Base-by-base conservation (phyloP, 2,329 filamentous ascomycete species). In the Penicillium olsonii region DNA sequence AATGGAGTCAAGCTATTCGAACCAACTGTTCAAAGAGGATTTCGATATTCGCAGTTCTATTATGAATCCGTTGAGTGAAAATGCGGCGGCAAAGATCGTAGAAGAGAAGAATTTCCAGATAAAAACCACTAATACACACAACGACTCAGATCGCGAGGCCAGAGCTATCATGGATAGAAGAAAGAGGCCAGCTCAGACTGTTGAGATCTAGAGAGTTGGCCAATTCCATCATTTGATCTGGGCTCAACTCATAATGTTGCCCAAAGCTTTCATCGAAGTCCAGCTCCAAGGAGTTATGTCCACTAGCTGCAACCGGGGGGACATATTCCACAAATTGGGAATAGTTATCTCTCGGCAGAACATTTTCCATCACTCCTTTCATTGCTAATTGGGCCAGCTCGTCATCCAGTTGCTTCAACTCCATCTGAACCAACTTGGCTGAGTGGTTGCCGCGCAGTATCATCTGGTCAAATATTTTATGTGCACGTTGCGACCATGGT, bases 391-490 rank as follows among this genome's bases (percentile, higher is more conserved):
- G 37, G 15, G 46, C 42, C 24, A 53, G 47, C n/a, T 53, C 37
- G 11, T 18, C 37, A 17, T 50, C 51, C 20, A 53, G 20, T 34
- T 50, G 47, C 38, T 34, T 50, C 17, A 53, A 22, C 17, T 53
- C 51, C 29, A 19, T 43, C 29, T n/a, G 42, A 20, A 50, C 35
- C n/a, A 72, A 70, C 6, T 66, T 60, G 0, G 76, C 76, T 7
- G 76, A 68, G 1, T 68, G 60, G 42, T 77, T 78, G 0, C 75
- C 75, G 33, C 68, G 67, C 0, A 60, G 56, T 3, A 67, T 57
- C 64, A 78, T 76, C 8, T 74, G 73, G 15, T 75, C 69, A 1
- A 78, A 64, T 0, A 74, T 31, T 14, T 12, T 31, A 14, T 31
- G 27, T 3, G 27, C 27, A 14, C 27, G 27, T 6, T 31, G 27